A percentile compares a stretch with the other conserved stretches of the same genome.
phyloP scores from a whole-genome alignment of 1,284 basidiomycete genomes.

The Cutaneotrichosporon sp. region DNA sequence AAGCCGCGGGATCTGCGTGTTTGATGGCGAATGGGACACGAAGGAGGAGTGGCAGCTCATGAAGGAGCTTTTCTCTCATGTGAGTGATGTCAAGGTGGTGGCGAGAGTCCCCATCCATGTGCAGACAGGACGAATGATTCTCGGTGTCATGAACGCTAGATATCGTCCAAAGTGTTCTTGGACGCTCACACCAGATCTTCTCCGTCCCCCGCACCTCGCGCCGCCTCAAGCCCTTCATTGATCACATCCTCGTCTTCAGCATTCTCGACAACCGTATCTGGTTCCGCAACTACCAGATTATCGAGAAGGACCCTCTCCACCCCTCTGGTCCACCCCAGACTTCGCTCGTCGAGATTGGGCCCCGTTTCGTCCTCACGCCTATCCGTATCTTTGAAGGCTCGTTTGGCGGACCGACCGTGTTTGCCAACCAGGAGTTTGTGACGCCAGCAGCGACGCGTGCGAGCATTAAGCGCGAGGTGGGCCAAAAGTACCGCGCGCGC shows the following conservation, averaged over 20 bases:
- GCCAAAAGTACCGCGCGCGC: slow-evolving; percentile 73
- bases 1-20: slow-evolving; percentile 84
- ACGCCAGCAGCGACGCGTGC: slow-evolving; percentile 81
- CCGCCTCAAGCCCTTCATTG: slow-evolving; percentile 93
- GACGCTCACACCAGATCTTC: slow-evolving; percentile 69
- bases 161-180: background rate
- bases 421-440: slow-evolving; percentile 93
- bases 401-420: slow-evolving; percentile 91
- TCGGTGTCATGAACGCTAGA: too few species aligned
- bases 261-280: slow-evolving; percentile 95
- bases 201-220: slow-evolving; percentile 86
- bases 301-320: slow-evolving; percentile 63
- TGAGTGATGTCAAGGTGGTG: slow-evolving; percentile 54
- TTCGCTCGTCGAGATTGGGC: slow-evolving; percentile 89
- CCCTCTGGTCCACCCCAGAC: slow-evolving; percentile 57
- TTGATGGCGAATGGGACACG: slow-evolving; percentile 87
- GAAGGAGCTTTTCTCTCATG: slow-evolving; percentile 96
- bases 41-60: slow-evolving; percentile 80
- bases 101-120: background rate
- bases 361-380: slow-evolving; percentile 93
- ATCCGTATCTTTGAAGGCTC: slow-evolving; percentile 98
- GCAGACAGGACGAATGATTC: too few species aligned
- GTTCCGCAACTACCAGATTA: slow-evolving; percentile 88
- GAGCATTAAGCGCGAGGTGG: slow-evolving; percentile 68
- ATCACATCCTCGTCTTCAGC: slow-evolving; percentile 95